Conservation (phyloP, 1,139 yeast genomes). For the Hansenula anomala region DNA sequence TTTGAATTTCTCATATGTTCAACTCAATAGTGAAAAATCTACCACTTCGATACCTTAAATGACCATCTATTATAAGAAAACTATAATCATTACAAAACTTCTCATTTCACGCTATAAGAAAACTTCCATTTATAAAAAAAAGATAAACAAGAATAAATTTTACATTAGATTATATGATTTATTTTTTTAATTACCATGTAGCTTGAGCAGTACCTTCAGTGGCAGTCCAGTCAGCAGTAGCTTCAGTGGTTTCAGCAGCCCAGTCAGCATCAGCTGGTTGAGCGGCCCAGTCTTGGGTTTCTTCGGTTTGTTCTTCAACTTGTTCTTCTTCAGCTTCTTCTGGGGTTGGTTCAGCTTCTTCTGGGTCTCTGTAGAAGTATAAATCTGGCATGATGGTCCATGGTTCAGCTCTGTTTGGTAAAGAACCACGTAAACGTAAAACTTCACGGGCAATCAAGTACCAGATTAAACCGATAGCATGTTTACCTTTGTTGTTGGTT, state of each 20-base stretch:
- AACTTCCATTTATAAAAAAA: slow-evolving; percentile 2
- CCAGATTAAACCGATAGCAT: slow-evolving; percentile 99
- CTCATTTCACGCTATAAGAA: background rate
- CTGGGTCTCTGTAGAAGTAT: slow-evolving; percentile 99
- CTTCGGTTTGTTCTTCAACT: slow-evolving; percentile 52
- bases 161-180: slow-evolving; percentile 19
- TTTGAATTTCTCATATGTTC: too few species aligned
- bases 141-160: slow-evolving; percentile 14
- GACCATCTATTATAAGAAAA: background rate
- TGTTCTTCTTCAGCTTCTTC: slow-evolving; percentile 64
- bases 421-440: slow-evolving; percentile 97
- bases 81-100: background rate
- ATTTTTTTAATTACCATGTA: slow-evolving; percentile 18
- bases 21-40: too few species aligned
- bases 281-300: slow-evolving; percentile 77
- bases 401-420: slow-evolving; percentile 94
- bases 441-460: slow-evolving; percentile 99
- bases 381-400: slow-evolving; percentile 99
- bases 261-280: slow-evolving; percentile 65
- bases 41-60: too few species aligned
- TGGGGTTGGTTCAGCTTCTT: slow-evolving; percentile 89
- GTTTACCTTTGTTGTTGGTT: slow-evolving; percentile 99
- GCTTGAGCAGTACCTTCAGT: slow-evolving; percentile 20
- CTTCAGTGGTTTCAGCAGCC: slow-evolving; percentile 64
- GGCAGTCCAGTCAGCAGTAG: slow-evolving; percentile 34